Evolutionary conservation across 2,329 filamentous ascomycete species (phyloP), one percentile per base, ranked within the genome.

Genomic region (Ascochyta koolunga): DNA sequence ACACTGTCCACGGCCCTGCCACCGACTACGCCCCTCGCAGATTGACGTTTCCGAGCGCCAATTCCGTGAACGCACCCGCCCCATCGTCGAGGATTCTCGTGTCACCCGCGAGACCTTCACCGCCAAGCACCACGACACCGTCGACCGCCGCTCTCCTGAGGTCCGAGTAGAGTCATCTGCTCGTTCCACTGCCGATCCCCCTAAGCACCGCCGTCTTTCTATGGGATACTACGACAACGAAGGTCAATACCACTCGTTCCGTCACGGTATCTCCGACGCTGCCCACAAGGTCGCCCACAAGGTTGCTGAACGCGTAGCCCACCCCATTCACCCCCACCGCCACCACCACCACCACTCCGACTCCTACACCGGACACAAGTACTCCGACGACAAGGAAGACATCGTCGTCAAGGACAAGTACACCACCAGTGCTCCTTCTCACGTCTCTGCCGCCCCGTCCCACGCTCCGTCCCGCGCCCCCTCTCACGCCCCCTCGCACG

Each of bases 191-290:
- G 77, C 81, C 71, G 82, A 84, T 71, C 70, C 76, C 64, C 74
- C 78, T 59, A 77, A 76, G 65, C 74, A 77, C 66, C 77, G 77
- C 73, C 77, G 79, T 74, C 78, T 77, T 82, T 86, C 87, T 73
- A 90, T 90, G 87, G 87, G 87, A 82, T 90, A 89, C 81, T 89
- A 89, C 86, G 87, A 89, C 85, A 85, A 89, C 80, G 86, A 89
- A 76, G 87, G 87, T 73, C 83, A 89, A 67, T 89, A 89, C 79
- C 87, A 89, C 80, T 87, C 84, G 67, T 85, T 90, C 82, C 86
- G 87, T 78, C 86, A 87, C 77, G 86, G 86, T 75, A 80, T 89
- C 65, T 82, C 86, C 78, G 81, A 83, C 70, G 86, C 84, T 69
- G 61, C 61, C 32, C 65, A 67, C 63, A 82, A 83, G 70, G 86